Evolutionary conservation across 306 rosid genomes (phyloP).

Genomic region (Mucuna pruriens): DNA sequence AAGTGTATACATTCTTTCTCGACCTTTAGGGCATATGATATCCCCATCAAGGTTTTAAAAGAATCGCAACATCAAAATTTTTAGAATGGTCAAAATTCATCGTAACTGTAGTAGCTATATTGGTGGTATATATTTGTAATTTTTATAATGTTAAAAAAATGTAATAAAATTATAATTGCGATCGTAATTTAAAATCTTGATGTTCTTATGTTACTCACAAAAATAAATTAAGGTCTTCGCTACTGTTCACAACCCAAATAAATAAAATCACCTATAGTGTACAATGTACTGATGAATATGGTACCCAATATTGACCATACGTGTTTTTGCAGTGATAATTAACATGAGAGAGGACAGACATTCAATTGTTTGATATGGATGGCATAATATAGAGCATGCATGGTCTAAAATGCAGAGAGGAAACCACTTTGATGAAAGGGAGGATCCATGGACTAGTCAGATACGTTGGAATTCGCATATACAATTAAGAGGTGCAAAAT

Average conservation of each 20-base stretch:
- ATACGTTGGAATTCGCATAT: neutral
- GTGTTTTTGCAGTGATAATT: neutral
- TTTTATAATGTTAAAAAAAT: too few relatives aligned
- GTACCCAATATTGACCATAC: neutral
- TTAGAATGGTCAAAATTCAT: too few relatives aligned
- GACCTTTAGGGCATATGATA: neutral
- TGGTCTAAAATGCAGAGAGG: neutral
- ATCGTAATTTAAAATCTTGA: too few relatives aligned
- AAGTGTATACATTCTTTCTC: neutral
- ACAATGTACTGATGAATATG: neutral
- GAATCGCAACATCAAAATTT: too few relatives aligned
- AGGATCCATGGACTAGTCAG: neutral
- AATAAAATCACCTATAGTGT: neutral
- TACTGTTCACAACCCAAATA: neutral
- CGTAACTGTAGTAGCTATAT: too few relatives aligned
- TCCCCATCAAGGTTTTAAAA: too few relatives aligned
- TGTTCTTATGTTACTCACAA: neutral
- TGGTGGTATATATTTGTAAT: too few relatives aligned
- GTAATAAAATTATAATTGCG: too few relatives aligned
- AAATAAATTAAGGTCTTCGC: neutral
- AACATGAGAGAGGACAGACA: neutral
- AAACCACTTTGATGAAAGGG: constrained; percentile 12
- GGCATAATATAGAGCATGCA: constrained; percentile 1
- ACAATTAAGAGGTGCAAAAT: neutral
- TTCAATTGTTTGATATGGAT: neutral